These are phyloP conservation scores for Aspergillus pseudoglaucus DNA, from an alignment of 2,329 filamentous ascomycete genomes.

Conservation along the genomic window DNA sequence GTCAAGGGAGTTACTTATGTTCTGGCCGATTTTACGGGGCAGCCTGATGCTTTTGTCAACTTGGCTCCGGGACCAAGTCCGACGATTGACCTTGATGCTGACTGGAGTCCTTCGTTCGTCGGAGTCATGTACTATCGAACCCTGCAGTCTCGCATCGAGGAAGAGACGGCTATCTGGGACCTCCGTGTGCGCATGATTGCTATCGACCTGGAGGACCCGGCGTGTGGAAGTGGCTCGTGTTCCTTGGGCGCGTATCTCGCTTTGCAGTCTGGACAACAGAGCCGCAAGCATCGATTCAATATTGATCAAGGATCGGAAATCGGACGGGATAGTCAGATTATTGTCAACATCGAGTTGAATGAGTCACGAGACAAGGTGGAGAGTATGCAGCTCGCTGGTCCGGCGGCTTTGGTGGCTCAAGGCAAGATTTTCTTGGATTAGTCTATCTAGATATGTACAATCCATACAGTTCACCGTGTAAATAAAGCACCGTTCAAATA, in stretches of 20 bases:
- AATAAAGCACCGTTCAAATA: constrained; percentile 8
- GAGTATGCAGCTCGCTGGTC: constrained; percentile 7
- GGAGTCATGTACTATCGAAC: constrained; percentile 23
- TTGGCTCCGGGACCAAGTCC: constrained; percentile 15
- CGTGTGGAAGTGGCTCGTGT: constrained; percentile 55
- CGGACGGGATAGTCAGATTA: constrained; percentile 38
- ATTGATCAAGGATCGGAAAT: constrained; percentile 56
- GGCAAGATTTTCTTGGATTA: constrained; percentile 7
- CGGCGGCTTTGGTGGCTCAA: constrained; percentile 6
- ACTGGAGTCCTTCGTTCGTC: constrained; percentile 22
- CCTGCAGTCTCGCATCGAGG: constrained; percentile 7
- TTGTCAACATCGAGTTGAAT: constrained; percentile 12
- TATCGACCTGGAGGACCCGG: constrained; percentile 50
- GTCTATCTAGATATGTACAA: neutral
- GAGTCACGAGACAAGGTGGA: constrained; percentile 12
- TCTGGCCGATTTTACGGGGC: constrained; percentile 19
- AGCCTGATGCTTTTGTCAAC: constrained; percentile 12
- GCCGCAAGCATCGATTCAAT: constrained; percentile 42
- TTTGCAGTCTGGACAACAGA: constrained; percentile 24
- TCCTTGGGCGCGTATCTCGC: constrained; percentile 49
- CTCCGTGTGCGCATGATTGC: constrained; percentile 26
- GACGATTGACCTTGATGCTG: constrained; percentile 18
- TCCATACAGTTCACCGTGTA: neutral
- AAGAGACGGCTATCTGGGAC: constrained; percentile 12
- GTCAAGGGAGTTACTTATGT: constrained; percentile 62